These are phyloP conservation scores for Dispira parvispora DNA, from an alignment of 192 early-diverging fungal genomes.

Conservation along the genomic window DNA sequence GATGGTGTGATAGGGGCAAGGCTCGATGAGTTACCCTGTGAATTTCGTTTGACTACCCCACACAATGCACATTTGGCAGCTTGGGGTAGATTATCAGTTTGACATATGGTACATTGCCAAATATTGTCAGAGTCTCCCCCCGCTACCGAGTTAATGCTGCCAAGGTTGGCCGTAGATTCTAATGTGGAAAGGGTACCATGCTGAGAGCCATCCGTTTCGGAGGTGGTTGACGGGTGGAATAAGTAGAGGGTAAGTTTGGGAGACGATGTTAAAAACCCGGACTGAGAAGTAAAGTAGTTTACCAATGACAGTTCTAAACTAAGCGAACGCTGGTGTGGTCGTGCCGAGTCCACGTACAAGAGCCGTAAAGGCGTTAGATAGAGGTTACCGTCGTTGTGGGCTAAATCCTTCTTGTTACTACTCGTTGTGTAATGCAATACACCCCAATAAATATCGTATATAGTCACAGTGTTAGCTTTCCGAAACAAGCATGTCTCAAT, in stretches of 20 bases:
- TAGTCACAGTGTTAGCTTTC: too few relatives aligned
- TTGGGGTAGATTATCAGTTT: not conserved
- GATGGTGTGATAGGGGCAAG: too few relatives aligned
- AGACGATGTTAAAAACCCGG: conserved; percentile 10
- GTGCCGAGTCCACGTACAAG: not conserved
- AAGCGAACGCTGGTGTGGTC: not conserved
- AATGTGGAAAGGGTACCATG: too few relatives aligned
- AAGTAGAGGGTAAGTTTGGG: conserved; percentile 2
- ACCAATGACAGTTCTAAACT: not conserved
- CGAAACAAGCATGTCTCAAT: too few relatives aligned
- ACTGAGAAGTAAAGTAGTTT: not conserved
- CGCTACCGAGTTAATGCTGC: too few relatives aligned
- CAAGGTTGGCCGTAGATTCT: too few relatives aligned
- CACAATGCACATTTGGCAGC: conserved; percentile 2
- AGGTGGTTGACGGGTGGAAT: too few relatives aligned
- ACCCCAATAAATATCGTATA: too few relatives aligned
- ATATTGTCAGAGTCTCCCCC: not conserved
- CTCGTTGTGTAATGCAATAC: too few relatives aligned
- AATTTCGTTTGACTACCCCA: not conserved
- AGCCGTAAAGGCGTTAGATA: conserved; percentile 7
- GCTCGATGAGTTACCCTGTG: too few relatives aligned
- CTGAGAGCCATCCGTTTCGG: too few relatives aligned
- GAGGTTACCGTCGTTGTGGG: conserved; percentile 5
- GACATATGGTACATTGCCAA: conserved; percentile 1
- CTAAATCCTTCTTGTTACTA: conserved; percentile 8